Evolutionary conservation across 148 eudicot genomes (phyloP).

Genomic region (Mesembryanthemum crystallinum): DNA sequence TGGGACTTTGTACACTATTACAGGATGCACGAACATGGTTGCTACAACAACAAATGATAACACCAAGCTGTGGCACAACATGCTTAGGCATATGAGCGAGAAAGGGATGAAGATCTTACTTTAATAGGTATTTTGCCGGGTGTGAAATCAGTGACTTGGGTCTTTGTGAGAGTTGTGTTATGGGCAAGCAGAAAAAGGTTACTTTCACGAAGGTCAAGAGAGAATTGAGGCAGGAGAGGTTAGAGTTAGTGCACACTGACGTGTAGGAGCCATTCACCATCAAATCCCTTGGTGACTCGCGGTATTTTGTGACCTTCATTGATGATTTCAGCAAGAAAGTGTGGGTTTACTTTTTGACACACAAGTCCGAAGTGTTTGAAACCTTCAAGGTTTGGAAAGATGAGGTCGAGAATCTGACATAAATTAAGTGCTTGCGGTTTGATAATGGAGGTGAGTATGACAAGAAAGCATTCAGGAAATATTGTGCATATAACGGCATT

Average conservation of each 20-base stretch:
- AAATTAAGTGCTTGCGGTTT: background rate
- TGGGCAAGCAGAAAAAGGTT: background rate
- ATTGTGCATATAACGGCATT: background rate
- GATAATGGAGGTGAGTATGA: background rate
- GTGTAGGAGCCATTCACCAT: background rate
- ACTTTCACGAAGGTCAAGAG: background rate
- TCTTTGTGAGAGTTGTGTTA: background rate
- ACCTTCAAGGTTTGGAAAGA: slow-evolving; percentile 7
- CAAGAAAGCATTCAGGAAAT: background rate
- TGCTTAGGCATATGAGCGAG: slow-evolving; percentile 13
- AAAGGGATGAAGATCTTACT: slow-evolving; percentile 2
- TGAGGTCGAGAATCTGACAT: slow-evolving; percentile 5
- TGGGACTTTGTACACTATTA: slow-evolving; percentile 6
- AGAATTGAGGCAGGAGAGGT: background rate
- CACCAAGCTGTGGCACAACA: background rate
- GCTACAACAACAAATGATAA: background rate
- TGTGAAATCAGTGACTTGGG: background rate
- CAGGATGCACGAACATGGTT: background rate
- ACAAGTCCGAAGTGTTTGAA: slow-evolving; percentile 8
- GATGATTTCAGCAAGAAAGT: slow-evolving; percentile 4
- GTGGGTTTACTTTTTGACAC: slow-evolving; percentile 9
- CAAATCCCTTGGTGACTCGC: background rate
- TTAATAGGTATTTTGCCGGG: background rate
- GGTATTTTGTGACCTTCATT: slow-evolving; percentile 3
- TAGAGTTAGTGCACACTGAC: slow-evolving; percentile 2